Base-by-base conservation (phyloP, 2,329 filamentous ascomycete species). In the Cylindrodendrum hubeiense region DNA sequence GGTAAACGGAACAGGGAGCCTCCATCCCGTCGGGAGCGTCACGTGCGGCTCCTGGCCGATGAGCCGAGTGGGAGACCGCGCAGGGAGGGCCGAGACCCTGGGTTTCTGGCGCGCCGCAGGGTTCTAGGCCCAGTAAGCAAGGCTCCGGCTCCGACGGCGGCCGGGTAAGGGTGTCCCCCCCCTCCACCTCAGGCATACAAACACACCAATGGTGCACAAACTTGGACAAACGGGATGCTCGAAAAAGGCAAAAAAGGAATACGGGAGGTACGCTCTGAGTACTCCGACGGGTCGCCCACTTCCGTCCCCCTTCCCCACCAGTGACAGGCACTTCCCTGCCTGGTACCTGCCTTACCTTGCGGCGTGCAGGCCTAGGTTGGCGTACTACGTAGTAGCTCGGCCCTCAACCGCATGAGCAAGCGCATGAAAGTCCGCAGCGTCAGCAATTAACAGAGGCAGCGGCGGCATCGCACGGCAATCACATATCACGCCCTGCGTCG, bases 111-210 rank as follows among this genome's bases (percentile, higher is more conserved):
- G 37, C 37, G 37, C 37, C n/a, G 15, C 37, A 39, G 15, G 37
- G 37, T 17, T 65, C 62, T 61, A 43, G 62, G 52, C 62, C 51
- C 47, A 33, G 28, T 30, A 39, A 54, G 50, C 52, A 44, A 62
- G 54, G 47, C 26, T 21, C 62, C 62, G 62, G 61, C 61, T 64
- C 61, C 61, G 61, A 64, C 55, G 61, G 61, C 61, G 61, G 61
- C 53, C 60, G 60, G 60, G n/a, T 15, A 19, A 34, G 37, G 37
- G 37, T 39, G 15, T n/a, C 37, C 47, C 47, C 30, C 30, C 19
- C 47, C 15, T 50, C 17, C 24, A n/a, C 24, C 47, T 5, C 30
- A 12, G 15, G 28, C 47, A n/a, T 33, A 30, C 47, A 21, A 13
- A 30, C 10, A 19, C 28, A 28, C 47, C 30, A 15, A 50, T 33